phyloP scores from a whole-genome alignment of 75 land plant species.

The Azolla pinnata region DNA sequence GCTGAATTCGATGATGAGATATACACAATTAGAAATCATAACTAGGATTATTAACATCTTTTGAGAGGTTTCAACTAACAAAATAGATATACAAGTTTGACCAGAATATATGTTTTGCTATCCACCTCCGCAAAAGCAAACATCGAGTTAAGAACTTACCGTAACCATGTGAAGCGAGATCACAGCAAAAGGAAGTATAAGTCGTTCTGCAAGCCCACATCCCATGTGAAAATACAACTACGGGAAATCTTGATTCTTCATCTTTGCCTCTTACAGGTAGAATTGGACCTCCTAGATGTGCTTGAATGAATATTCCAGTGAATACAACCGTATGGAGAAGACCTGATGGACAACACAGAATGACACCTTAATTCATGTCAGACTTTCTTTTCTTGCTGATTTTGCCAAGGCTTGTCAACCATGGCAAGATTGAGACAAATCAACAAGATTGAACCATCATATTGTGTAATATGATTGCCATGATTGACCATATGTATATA shows the following conservation, averaged over 20 bases:
- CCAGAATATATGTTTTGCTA: no score
- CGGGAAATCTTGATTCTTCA: slow-evolving; percentile 7
- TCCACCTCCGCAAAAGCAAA: no score
- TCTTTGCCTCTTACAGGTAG: slow-evolving; percentile 3
- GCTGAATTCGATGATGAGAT: no score
- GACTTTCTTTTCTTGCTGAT: no score
- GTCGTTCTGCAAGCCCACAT: slow-evolving; percentile 40
- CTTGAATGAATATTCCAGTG: slow-evolving; percentile 15
- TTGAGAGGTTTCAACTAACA: no score
- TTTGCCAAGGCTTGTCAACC: not conserved
- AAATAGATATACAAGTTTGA: no score
- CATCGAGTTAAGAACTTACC: slow-evolving; percentile 22
- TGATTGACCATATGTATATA: no score
- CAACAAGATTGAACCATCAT: no score
- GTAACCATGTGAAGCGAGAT: slow-evolving; percentile 39
- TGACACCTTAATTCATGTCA: not conserved
- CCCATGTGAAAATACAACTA: slow-evolving; percentile 35
- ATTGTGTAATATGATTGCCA: no score
- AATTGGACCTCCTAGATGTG: slow-evolving; percentile 21
- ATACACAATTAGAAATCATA: no score
- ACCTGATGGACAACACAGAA: slow-evolving; percentile 13
- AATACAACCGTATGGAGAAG: slow-evolving; percentile 15
- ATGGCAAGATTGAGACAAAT: no score
- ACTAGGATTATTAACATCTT: no score
- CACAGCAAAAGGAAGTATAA: slow-evolving; percentile 30